Conservation (phyloP, 1,139 yeast species). For the Citeromyces hawaiiensis region DNA sequence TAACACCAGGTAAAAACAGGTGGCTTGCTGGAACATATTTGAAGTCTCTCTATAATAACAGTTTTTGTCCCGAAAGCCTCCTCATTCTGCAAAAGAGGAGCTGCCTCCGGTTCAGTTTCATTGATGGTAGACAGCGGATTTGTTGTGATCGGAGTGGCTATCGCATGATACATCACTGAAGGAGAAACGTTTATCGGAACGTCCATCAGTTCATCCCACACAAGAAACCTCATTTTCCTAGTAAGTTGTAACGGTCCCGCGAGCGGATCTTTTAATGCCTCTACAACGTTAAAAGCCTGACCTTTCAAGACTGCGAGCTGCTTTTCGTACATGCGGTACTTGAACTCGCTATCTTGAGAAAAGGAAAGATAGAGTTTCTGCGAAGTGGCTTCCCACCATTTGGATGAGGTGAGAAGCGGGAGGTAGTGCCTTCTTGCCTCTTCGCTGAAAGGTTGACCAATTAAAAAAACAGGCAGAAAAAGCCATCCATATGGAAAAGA, state of each 20-base stretch:
- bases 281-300: slow-evolving; percentile 68
- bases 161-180: slow-evolving; percentile 3
- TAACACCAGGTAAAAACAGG: slow-evolving; percentile 68
- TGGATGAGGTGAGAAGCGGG: slow-evolving; percentile 41
- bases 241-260: slow-evolving; percentile 63
- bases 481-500: slow-evolving; percentile 77
- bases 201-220: slow-evolving; percentile 50
- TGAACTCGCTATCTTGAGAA: slow-evolving; percentile 46
- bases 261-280: slow-evolving; percentile 38
- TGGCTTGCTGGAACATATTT: slow-evolving; percentile 39
- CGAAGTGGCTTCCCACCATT: slow-evolving; percentile 63
- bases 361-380: slow-evolving; percentile 33
- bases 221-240: slow-evolving; percentile 39
- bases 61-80: slow-evolving; percentile 15
- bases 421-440: slow-evolving; percentile 44
- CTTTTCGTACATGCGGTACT: slow-evolving; percentile 50
- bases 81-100: slow-evolving; percentile 2
- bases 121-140: slow-evolving; percentile 1
- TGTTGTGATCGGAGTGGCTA: neutral
- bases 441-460: slow-evolving; percentile 56
- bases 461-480: slow-evolving; percentile 46
- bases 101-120: neutral
- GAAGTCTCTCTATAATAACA: slow-evolving; percentile 52
- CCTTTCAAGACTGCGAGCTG: slow-evolving; percentile 69
- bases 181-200: slow-evolving; percentile 31